phyloP scores from a whole-genome alignment of 495 filamentous ascomycete species.

The Xylaria grammica region DNA sequence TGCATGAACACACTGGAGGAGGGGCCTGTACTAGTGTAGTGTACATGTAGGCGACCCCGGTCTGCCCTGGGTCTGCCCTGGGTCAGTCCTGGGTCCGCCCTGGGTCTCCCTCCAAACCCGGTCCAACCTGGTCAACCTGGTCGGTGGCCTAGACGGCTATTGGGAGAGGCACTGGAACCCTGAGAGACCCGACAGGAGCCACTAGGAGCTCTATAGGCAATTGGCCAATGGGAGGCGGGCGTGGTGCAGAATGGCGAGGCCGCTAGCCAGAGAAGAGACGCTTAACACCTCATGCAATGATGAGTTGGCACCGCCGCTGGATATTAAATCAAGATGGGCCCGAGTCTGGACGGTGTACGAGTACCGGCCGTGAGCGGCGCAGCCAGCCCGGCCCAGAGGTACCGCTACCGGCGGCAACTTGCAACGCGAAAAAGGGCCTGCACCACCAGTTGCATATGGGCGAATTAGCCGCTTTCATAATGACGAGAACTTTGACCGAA shows the following conservation, averaged over 20 bases:
- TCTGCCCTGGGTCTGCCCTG: constrained; percentile 34
- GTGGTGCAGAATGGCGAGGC: constrained; percentile 39
- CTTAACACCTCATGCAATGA: constrained; percentile 75
- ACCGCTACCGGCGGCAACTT: constrained; percentile 18
- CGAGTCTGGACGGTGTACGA: constrained; percentile 57
- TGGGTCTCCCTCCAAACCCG: constrained; percentile 35
- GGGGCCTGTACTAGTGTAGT: background rate
- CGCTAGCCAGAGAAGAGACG: constrained; percentile 59
- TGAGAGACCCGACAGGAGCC: constrained; percentile 41
- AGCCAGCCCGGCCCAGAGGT: constrained; percentile 21
- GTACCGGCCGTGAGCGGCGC: constrained; percentile 40
- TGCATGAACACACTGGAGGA: constrained; percentile 60
- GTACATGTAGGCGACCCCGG: no score
- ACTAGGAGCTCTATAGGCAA: constrained; percentile 33
- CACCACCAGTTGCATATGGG: constrained; percentile 27
- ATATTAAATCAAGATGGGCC: constrained; percentile 63
- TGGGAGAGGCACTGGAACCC: constrained; percentile 34
- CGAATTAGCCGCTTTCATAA: constrained; percentile 24
- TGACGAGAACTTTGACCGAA: constrained; percentile 26
- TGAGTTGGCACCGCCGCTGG: constrained; percentile 85
- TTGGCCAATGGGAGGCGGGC: constrained; percentile 31
- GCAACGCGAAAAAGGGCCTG: constrained; percentile 12
- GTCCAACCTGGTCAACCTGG: constrained; percentile 38
- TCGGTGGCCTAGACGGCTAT: constrained; percentile 47
- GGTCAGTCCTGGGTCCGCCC: constrained; percentile 27